Evolutionary conservation across 2,329 filamentous ascomycete species (phyloP), one percentile per base, ranked within the genome.

Genomic region (Neofusicoccum kwambonambiense): DNA sequence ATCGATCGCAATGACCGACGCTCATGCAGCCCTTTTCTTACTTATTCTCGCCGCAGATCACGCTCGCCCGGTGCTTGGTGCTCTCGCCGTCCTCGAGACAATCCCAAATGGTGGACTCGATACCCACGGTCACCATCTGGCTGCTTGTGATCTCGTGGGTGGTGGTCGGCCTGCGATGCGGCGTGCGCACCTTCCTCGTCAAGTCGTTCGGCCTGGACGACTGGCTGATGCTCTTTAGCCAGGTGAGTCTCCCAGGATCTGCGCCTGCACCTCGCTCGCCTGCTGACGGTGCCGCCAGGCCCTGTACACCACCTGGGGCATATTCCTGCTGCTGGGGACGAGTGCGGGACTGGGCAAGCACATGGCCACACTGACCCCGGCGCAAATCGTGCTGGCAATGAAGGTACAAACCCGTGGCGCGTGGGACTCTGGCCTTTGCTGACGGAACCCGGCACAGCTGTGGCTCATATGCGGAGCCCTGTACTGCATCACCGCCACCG

Each of bases 401-500:
- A 73, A 60, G 49, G 76, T 77, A 60, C 45, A 7, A 4, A 39
- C 22, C 22, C 22, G 0, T 22, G 9, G 9, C 31, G 17, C 0
- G 0, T 22, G 13, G 0, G 31, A 44, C 15, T 13, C 51, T 9
- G 8, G 47, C 7, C 39, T 47, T 17, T 61, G 41, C 74, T 34
- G 71, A 68, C 11, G 11, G 31, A 39, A n/a, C 31, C 22, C 9
- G 41, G 8, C 11, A 19, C 52, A 79, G 78, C 79, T 73, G 67
- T 86, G 82, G 83, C 86, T 81, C 75, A 77, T 86, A 13, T 83
- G 82, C 67, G 84, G 86, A 68, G 74, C 82, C n/a, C 79, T 81
- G 66, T 87, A 86, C 70, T 78, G 81, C 6, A 71, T 83, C 60
- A 77, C 79, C 3, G 83, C 78, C 37, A 77, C 79, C 44, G 69